phyloP scores from a whole-genome alignment of 140 eudicot species.

The Bidens hawaiensis region DNA sequence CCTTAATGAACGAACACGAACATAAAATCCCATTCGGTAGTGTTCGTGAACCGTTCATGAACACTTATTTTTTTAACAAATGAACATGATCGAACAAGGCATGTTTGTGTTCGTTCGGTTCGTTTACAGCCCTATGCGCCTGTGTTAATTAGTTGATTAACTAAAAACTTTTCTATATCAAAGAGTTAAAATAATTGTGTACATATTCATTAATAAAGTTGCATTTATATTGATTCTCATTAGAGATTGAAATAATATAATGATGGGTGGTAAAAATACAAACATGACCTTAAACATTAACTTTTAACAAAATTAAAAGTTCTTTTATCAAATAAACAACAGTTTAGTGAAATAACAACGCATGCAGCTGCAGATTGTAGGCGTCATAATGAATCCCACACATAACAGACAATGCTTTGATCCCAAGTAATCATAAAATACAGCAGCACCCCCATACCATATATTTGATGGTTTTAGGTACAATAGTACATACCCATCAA shows the following conservation, averaged over 20 bases:
- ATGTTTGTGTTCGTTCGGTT: no score
- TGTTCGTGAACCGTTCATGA: no score
- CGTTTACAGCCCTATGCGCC: neutral
- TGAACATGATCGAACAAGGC: no score
- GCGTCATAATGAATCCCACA: constrained; percentile 33
- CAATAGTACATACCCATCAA: constrained; percentile 5
- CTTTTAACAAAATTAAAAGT: constrained; percentile 7
- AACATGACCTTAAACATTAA: neutral
- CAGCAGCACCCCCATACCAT: constrained; percentile 16
- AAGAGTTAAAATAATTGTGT: neutral
- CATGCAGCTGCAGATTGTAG: constrained; percentile 27
- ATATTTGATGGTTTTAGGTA: neutral
- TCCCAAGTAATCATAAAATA: constrained; percentile 23
- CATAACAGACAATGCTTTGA: constrained; percentile 19
- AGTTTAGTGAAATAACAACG: constrained; percentile 16
- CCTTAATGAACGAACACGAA: no score
- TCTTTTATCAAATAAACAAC: constrained; percentile 2
- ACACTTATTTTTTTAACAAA: no score
- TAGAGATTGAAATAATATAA: neutral
- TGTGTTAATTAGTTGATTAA: no score
- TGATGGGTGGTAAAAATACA: neutral
- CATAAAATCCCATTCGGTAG: no score
- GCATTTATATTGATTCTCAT: neutral
- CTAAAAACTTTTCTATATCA: no score
- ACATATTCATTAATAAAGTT: neutral